phyloP scores from a whole-genome alignment of 352 stramenopile genomes.

The Pythium scleroteichum region DNA sequence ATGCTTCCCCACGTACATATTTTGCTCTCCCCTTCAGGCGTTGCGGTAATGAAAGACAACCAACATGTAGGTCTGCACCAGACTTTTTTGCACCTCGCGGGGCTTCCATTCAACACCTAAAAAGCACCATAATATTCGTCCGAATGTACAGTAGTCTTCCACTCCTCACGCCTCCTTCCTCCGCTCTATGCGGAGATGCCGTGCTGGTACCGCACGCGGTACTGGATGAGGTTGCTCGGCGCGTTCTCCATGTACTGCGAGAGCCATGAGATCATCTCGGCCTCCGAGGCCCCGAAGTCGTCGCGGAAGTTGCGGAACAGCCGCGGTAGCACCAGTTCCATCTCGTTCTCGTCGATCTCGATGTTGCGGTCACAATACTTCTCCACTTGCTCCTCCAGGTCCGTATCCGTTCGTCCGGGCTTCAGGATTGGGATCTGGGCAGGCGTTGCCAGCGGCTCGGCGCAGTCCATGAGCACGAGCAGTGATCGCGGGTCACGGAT shows the following conservation, averaged over 20 bases:
- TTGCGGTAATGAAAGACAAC: no score
- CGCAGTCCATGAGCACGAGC: constrained; percentile 79
- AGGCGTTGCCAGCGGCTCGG: constrained; percentile 55
- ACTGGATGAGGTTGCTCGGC: constrained; percentile 72
- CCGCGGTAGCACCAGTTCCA: constrained; percentile 68
- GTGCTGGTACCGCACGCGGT: constrained; percentile 68
- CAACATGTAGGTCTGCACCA: no score
- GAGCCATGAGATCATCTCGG: constrained; percentile 86
- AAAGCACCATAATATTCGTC: background rate
- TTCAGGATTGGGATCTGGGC: constrained; percentile 79
- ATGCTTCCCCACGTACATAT: constrained; percentile 9
- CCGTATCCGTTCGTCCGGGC: constrained; percentile 80
- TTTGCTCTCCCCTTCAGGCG: constrained; percentile 6
- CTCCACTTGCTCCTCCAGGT: constrained; percentile 80
- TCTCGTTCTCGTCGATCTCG: constrained; percentile 51
- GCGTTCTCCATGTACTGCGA: constrained; percentile 82
- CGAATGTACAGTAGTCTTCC: background rate
- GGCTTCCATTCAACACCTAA: no score
- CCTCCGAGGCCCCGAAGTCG: constrained; percentile 83
- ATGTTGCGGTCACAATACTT: constrained; percentile 72
- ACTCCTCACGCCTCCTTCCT: background rate
- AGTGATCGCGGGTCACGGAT: constrained; percentile 84
- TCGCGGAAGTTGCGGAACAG: constrained; percentile 84
- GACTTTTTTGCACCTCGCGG: no score
- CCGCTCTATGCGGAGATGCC: constrained; percentile 58